Conservation (phyloP, 139 green algal species). For the Diplosphaera chodatii region DNA sequence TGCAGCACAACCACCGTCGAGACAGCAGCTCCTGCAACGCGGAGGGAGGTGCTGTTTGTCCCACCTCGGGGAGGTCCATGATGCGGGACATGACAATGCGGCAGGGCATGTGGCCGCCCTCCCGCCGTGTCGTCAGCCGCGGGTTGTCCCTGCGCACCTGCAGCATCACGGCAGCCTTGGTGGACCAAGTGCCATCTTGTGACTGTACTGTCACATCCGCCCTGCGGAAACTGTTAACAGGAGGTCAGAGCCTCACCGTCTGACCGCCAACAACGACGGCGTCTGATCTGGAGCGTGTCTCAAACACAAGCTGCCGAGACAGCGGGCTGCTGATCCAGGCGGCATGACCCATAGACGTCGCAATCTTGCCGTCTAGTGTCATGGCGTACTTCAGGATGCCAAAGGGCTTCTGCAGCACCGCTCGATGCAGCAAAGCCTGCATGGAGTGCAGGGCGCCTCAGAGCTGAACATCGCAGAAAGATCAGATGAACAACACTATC, state of each 20-base stretch:
- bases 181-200: no score
- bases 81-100: constrained; percentile 90
- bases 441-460: neutral
- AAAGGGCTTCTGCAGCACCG: constrained; percentile 60
- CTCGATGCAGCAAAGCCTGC: constrained; percentile 76
- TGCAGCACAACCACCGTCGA: no score
- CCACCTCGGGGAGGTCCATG: constrained; percentile 79
- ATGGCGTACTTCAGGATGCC: constrained; percentile 96
- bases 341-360: constrained; percentile 78
- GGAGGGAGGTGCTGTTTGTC: neutral
- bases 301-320: constrained; percentile 74
- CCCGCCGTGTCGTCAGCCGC: constrained; percentile 83
- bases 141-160: constrained; percentile 87
- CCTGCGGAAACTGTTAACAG: no score
- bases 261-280: constrained; percentile 93
- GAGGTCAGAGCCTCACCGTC: constrained; percentile 62
- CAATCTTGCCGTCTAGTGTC: constrained; percentile 99
- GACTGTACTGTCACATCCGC: no score
- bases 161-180: neutral
- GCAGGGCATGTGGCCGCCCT: constrained; percentile 77
- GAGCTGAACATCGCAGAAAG: no score
- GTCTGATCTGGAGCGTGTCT: constrained; percentile 66
- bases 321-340: constrained; percentile 83
- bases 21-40: no score
- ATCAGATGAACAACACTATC: no score